A percentile compares a stretch with the other conserved stretches of the same genome.
Evolutionary conservation across 2,329 filamentous ascomycete genomes (phyloP).

Genomic region (Trichoderma sp.): DNA sequence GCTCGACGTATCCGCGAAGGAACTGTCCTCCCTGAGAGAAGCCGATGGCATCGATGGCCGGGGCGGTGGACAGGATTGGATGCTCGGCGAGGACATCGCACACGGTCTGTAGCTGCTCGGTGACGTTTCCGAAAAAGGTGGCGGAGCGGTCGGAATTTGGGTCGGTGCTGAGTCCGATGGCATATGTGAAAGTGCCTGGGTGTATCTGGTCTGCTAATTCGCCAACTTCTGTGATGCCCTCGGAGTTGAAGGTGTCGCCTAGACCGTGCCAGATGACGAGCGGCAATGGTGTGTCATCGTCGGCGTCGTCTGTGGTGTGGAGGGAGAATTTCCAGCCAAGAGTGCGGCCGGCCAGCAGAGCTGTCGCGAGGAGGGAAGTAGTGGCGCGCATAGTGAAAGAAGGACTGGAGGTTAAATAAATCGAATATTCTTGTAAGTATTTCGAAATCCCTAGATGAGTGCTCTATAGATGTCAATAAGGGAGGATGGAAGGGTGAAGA

Average conservation of each 20-base stretch:
- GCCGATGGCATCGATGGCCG: conserved; percentile 84
- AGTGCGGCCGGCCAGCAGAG: conserved; percentile 2
- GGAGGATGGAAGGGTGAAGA: not conserved
- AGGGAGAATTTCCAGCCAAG: conserved; percentile 17
- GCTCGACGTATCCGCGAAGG: conserved; percentile 84
- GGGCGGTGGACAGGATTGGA: conserved; percentile 76
- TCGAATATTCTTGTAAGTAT: not conserved
- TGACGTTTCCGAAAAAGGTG: conserved; percentile 90
- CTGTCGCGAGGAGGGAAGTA: conserved; percentile 4
- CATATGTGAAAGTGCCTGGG: conserved; percentile 82
- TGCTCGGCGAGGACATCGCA: conserved; percentile 75
- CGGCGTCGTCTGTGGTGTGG: conserved; percentile 37
- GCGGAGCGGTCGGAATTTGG: conserved; percentile 70
- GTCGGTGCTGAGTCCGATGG: conserved; percentile 68
- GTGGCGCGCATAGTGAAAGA: not conserved
- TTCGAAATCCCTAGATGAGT: not conserved
- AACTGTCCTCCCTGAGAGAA: conserved; percentile 97
- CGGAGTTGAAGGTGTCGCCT: conserved; percentile 71
- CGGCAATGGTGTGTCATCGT: conserved; percentile 70
- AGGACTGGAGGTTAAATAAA: no score
- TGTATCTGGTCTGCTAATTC: conserved; percentile 69
- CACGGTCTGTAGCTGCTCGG: conserved; percentile 70
- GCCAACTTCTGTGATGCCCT: conserved; percentile 70
- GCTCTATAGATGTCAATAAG: not conserved
- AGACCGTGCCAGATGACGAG: conserved; percentile 92